A percentile compares a stretch with the other conserved stretches of the same genome.
Conservation (phyloP, 2,329 filamentous ascomycete species). For the Fusarium guadeloupense region DNA sequence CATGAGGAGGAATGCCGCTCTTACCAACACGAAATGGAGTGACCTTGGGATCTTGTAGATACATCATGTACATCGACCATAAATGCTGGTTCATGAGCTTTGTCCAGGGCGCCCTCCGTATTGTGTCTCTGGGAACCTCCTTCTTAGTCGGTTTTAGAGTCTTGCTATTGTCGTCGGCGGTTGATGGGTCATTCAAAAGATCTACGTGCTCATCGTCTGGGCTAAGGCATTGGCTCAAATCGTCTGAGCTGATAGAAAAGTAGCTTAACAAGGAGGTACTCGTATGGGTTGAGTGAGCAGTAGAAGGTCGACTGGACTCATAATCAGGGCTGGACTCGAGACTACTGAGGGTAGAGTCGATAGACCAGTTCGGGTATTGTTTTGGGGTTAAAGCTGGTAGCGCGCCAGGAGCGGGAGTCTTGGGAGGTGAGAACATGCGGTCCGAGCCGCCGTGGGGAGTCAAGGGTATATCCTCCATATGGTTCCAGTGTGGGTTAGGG, state of each 20-base stretch:
- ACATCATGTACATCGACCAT: conserved; percentile 72
- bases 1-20: conserved; percentile 70
- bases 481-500: conserved; percentile 48
- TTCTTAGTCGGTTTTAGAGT: conserved; percentile 43
- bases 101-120: conserved; percentile 68
- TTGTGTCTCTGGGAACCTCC: conserved; percentile 40
- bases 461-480: conserved; percentile 46
- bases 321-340: conserved; percentile 68
- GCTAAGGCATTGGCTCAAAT: conserved; percentile 61
- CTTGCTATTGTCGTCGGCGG: conserved; percentile 45
- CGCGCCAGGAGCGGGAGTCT: conserved; percentile 64
- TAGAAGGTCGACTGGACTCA: conserved; percentile 68
- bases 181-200: conserved; percentile 38
- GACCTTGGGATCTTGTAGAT: conserved; percentile 72
- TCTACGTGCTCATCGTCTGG: conserved; percentile 53
- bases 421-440: conserved; percentile 63
- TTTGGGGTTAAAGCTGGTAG: conserved; percentile 56
- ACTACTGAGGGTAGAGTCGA: conserved; percentile 65
- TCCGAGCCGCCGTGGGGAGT: conserved; percentile 47
- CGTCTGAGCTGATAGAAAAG: conserved; percentile 65
- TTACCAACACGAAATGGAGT: conserved; percentile 72
- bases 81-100: conserved; percentile 71
- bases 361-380: conserved; percentile 67
- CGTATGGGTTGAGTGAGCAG: conserved; percentile 67
- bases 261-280: conserved; percentile 66